Evolutionary conservation across 306 rosid genomes (phyloP).

Genomic region (Geum urbanum): DNA sequence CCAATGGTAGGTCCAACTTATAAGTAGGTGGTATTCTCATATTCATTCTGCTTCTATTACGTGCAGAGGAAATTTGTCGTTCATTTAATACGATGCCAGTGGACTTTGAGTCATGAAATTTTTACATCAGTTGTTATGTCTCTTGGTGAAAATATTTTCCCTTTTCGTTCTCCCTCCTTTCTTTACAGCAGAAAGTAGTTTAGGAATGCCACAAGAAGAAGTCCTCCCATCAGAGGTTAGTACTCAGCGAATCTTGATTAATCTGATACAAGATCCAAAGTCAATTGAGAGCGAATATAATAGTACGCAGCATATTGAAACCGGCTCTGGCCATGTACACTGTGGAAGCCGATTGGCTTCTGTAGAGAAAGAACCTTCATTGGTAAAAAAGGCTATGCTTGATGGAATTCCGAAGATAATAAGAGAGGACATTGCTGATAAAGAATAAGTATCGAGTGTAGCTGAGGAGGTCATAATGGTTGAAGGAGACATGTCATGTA

Average conservation of each 20-base stretch:
- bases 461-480: conserved; percentile 22
- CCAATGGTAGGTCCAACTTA: conserved; percentile 30
- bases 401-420: conserved; percentile 10
- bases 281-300: conserved; percentile 16
- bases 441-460: conserved; percentile 23
- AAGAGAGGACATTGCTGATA: conserved; percentile 11
- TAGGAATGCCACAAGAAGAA: conserved; percentile 19
- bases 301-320: not conserved
- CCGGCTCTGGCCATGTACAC: conserved; percentile 18
- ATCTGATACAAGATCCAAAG: conserved; percentile 30
- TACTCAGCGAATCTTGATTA: conserved; percentile 49
- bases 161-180: conserved; percentile 15
- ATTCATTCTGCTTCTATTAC: conserved; percentile 8
- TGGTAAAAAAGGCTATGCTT: conserved; percentile 13
- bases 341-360: conserved; percentile 19
- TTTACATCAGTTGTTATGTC: not conserved
- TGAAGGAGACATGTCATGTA: conserved; percentile 20
- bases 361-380: conserved; percentile 28
- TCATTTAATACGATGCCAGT: conserved; percentile 5
- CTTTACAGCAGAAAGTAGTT: conserved; percentile 35
- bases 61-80: conserved; percentile 1
- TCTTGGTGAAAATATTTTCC: conserved; percentile 8
- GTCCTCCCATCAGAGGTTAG: conserved; percentile 30
- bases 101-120: not conserved
- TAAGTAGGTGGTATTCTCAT: not conserved